Evolutionary conservation across 306 rosid species (phyloP).

Genomic region (Lablab purpureus): DNA sequence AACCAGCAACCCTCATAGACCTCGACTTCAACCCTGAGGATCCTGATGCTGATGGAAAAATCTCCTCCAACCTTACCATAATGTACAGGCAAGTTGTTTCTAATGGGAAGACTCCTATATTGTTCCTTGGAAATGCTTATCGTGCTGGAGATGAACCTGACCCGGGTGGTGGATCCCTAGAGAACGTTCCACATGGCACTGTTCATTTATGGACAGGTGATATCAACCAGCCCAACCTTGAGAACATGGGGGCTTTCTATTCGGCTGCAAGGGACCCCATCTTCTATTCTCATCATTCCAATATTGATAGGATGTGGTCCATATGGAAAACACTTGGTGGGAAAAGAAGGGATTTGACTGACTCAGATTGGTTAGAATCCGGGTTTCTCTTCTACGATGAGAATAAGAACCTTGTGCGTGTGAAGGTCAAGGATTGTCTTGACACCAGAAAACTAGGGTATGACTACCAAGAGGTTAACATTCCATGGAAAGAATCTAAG

Average conservation of each 20-base stretch:
- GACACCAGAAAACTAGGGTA: constrained; percentile 64
- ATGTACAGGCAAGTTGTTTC: constrained; percentile 83
- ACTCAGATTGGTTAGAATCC: constrained; percentile 70
- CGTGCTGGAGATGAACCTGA: constrained; percentile 62
- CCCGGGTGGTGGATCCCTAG: constrained; percentile 64
- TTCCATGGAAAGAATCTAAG: constrained; percentile 67
- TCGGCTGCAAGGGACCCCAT: constrained; percentile 80
- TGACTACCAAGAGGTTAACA: constrained; percentile 65
- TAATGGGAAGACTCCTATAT: constrained; percentile 47
- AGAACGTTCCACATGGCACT: constrained; percentile 66
- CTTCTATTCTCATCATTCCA: constrained; percentile 73
- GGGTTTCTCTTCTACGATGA: constrained; percentile 78
- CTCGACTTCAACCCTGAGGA: constrained; percentile 49
- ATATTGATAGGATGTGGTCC: constrained; percentile 75
- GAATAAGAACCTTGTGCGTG: constrained; percentile 66
- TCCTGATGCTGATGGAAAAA: too few relatives aligned
- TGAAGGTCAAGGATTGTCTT: constrained; percentile 71
- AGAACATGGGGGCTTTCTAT: constrained; percentile 87
- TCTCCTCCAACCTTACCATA: constrained; percentile 51
- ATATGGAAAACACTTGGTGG: constrained; percentile 73
- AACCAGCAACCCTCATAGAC: constrained; percentile 63
- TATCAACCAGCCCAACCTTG: constrained; percentile 52
- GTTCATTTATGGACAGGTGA: constrained; percentile 77
- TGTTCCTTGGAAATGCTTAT: constrained; percentile 66
- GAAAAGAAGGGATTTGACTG: constrained; percentile 49